Evolutionary conservation across 2,329 filamentous ascomycete genomes (phyloP), one percentile per base, ranked within the genome.

Genomic region (Apiospora hydei): DNA sequence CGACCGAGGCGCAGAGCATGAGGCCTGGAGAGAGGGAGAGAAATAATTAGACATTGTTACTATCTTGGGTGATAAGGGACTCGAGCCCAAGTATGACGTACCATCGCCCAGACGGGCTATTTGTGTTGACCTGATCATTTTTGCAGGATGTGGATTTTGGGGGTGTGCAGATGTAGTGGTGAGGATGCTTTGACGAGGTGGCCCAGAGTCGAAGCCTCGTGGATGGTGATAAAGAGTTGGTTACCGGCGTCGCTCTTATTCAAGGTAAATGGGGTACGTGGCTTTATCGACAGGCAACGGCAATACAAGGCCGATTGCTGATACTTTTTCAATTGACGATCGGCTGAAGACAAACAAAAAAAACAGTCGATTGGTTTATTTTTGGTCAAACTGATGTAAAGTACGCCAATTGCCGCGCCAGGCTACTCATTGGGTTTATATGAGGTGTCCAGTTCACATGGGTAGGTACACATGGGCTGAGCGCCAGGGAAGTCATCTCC

Each of bases 1-100:
- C 96, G 78, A 98, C 94, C 2, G 95, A 98, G 73, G 96, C 96
- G 80, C 95, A 96, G 77, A 99, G 90, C 88, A 97, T 95, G 76
- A 98, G 90, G 88, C 96, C 95, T 98, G 78, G 8, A 70, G 69
- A 71, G 46, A 68, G 49, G 2, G n/a, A 14, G 43, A 43, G 16
- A 10, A 7, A n/a, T 4, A 21, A 18, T 64, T 41, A 64, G 57
- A 8, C n/a, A n/a, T 38, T 30, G 8, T 2, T 38, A 41, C 10
- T 10, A 13, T 6, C n/a, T 1, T 14, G 21, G 30, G 67, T n/a
- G 61, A 41, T 47, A 70, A 69, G 43, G 46, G 46, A 38, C 8
- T 21, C 47, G 71, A 67, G 71, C 67, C 71, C 73, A 21, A 51
- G 44, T 38, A 68, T 47, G 66, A 74, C 78, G 72, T 80, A 96